These are phyloP conservation scores for Herpetomonas tarakana DNA, from an alignment of 208 protist genomes.

Conservation along the genomic window DNA sequence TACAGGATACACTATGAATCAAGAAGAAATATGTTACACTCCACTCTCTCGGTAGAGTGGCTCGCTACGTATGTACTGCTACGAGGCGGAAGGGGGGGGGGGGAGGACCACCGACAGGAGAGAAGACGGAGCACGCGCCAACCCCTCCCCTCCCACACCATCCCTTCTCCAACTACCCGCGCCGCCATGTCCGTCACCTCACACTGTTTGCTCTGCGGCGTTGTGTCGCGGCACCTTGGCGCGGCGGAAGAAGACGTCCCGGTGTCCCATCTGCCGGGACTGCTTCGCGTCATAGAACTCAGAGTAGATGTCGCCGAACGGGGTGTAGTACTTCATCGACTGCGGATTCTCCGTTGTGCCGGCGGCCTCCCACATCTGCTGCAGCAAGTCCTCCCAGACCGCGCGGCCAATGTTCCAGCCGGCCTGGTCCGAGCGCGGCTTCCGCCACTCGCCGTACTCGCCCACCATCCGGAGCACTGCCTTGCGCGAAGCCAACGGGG, in stretches of 20 bases:
- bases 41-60: too few species aligned
- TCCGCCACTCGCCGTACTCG: conserved; percentile 91
- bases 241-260: conserved; percentile 85
- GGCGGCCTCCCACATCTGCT: conserved; percentile 84
- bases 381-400: conserved; percentile 85
- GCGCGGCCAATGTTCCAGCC: conserved; percentile 79
- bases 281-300: conserved; percentile 80
- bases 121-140: too few species aligned
- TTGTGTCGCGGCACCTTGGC: conserved; percentile 85
- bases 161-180: too few species aligned
- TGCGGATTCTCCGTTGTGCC: conserved; percentile 83
- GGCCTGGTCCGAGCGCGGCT: conserved; percentile 69
- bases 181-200: too few species aligned
- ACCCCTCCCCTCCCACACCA: too few species aligned
- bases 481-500: conserved; percentile 79
- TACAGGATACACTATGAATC: too few species aligned
- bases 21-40: too few species aligned
- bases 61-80: too few species aligned
- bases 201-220: conserved; percentile 45
- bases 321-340: conserved; percentile 93
- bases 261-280: conserved; percentile 83
- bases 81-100: too few species aligned
- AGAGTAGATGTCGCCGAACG: conserved; percentile 79
- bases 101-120: too few species aligned
- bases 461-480: conserved; percentile 87